These are phyloP conservation scores for Leccinum glutinopallens DNA, from an alignment of 1,284 basidiomycete genomes.

Conservation along the genomic window DNA sequence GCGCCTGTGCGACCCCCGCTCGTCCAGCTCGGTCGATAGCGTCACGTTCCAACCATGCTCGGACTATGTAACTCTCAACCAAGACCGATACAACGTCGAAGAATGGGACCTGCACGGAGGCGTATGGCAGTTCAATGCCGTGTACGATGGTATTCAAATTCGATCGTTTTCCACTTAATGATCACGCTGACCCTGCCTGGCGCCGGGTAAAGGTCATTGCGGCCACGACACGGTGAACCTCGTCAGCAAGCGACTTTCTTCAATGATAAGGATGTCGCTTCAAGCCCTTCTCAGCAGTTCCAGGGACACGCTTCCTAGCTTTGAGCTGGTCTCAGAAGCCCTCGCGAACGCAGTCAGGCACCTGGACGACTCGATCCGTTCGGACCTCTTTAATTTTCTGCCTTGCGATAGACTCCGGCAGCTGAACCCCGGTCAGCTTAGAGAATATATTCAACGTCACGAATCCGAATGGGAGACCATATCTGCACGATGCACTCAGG, in stretches of 20 bases:
- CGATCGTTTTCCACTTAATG: slow-evolving; percentile 2
- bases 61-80: slow-evolving; percentile 46
- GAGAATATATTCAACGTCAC: slow-evolving; percentile 28
- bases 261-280: slow-evolving; percentile 47
- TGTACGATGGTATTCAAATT: slow-evolving; percentile 56
- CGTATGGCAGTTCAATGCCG: slow-evolving; percentile 57
- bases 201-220: slow-evolving; percentile 52
- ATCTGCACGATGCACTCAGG: slow-evolving; percentile 55
- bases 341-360: slow-evolving; percentile 44
- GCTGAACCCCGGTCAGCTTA: slow-evolving; percentile 31
- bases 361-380: slow-evolving; percentile 47
- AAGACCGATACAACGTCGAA: slow-evolving; percentile 58
- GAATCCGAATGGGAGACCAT: slow-evolving; percentile 33
- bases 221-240: slow-evolving; percentile 62
- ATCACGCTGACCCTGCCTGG: slow-evolving; percentile 16
- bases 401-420: slow-evolving; percentile 38
- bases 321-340: slow-evolving; percentile 44
- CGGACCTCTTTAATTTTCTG: slow-evolving; percentile 47
- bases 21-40: slow-evolving; percentile 46
- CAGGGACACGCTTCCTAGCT: slow-evolving; percentile 32
- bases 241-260: slow-evolving; percentile 47
- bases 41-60: slow-evolving; percentile 64
- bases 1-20: slow-evolving; percentile 39
- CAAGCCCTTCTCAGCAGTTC: slow-evolving; percentile 39
- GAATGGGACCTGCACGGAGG: slow-evolving; percentile 57